phyloP scores from a whole-genome alignment of 2,329 filamentous ascomycete genomes.

The Cladorrhinum sp. region DNA sequence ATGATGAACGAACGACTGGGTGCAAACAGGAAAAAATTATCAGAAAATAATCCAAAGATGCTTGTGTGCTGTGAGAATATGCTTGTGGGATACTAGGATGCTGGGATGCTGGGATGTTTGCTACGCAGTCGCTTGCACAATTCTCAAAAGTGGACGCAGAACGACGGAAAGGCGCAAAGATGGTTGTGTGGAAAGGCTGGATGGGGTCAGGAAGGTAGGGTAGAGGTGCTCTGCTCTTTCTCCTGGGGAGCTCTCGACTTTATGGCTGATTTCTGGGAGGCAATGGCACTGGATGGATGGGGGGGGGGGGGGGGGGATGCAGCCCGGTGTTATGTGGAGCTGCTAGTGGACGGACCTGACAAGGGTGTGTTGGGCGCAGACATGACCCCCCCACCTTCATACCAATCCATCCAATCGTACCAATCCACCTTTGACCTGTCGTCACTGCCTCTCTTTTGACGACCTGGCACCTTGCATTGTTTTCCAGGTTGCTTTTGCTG shows the following conservation, averaged over 20 bases:
- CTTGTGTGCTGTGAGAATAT: constrained; percentile 4
- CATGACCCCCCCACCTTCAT: constrained; percentile 2
- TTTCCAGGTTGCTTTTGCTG: neutral
- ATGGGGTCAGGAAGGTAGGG: constrained; percentile 11
- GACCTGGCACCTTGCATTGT: neutral
- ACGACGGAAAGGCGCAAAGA: constrained; percentile 3
- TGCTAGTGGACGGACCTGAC: constrained; percentile 12
- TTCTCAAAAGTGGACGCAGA: constrained; percentile 13
- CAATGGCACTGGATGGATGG: neutral
- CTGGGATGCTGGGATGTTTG: neutral
- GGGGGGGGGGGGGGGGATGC: constrained; percentile 20
- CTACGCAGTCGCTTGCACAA: constrained; percentile 10
- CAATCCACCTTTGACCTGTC: neutral
- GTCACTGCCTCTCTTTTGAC: constrained; percentile 5
- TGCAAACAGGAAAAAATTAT: constrained; percentile 9
- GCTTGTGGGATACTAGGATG: no score
- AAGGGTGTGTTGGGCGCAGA: constrained; percentile 19
- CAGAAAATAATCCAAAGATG: constrained; percentile 8
- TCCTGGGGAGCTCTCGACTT: constrained; percentile 25
- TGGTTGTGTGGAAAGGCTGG: constrained; percentile 11
- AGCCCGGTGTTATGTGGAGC: constrained; percentile 23
- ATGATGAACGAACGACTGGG: constrained; percentile 31
- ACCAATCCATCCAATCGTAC: neutral
- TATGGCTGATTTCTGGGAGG: constrained; percentile 21
- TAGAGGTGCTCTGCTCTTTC: constrained; percentile 9